These are phyloP conservation scores for Penicillium canariense DNA, from an alignment of 495 filamentous ascomycete genomes.

Conservation along the genomic window DNA sequence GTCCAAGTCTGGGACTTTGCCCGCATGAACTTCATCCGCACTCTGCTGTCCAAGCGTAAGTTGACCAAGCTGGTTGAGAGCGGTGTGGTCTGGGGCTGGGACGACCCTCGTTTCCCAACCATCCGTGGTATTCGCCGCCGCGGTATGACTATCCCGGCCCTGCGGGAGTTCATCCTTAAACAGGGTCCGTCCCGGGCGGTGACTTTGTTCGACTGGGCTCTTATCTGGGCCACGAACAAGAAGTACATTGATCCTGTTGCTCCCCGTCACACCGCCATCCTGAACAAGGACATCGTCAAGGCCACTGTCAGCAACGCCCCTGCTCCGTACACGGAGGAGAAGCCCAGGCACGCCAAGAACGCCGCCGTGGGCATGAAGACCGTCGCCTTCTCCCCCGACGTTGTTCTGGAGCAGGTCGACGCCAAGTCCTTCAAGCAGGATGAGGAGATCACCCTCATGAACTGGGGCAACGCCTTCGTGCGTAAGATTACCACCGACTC, in stretches of 20 bases:
- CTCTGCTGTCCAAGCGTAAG: conserved; percentile 91
- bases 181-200: conserved; percentile 89
- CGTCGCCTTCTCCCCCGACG: conserved; percentile 65
- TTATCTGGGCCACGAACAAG: conserved; percentile 94
- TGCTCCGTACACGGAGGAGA: conserved; percentile 65
- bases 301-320: conserved; percentile 68
- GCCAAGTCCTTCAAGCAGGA: conserved; percentile 75
- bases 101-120: conserved; percentile 92
- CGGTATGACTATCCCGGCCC: conserved; percentile 87
- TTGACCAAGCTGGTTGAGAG: conserved; percentile 87
- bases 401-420: conserved; percentile 84
- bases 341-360: conserved; percentile 86
- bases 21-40: conserved; percentile 92
- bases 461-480: conserved; percentile 90
- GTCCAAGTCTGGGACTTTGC: conserved; percentile 98
- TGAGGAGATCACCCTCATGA: conserved; percentile 95
- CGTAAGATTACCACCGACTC: conserved; percentile 65
- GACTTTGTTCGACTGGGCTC: conserved; percentile 85
- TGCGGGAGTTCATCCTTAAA: conserved; percentile 89
- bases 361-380: conserved; percentile 78
- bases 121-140: conserved; percentile 82
- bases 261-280: conserved; percentile 79
- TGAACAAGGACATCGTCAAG: conserved; percentile 63
- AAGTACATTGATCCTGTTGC: conserved; percentile 90
- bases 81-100: conserved; percentile 88